phyloP scores from a whole-genome alignment of 2,329 filamentous ascomycete genomes.

The Madurella fahalii region DNA sequence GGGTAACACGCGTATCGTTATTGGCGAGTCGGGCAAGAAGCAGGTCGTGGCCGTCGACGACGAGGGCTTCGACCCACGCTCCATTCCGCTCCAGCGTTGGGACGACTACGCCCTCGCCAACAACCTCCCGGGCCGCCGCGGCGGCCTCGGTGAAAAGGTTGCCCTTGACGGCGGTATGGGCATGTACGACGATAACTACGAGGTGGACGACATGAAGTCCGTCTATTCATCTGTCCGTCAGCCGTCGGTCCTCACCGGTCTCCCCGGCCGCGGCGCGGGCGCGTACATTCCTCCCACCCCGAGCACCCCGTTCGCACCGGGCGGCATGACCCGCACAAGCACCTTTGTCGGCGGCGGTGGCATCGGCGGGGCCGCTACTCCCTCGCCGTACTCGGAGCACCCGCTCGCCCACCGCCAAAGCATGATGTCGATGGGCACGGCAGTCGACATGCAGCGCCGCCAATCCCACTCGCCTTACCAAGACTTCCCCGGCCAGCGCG shows the following conservation, averaged over 20 bases:
- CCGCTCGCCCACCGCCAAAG: constrained; percentile 63
- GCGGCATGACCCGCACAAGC: constrained; percentile 38
- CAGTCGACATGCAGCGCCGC: constrained; percentile 45
- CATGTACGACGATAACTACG: constrained; percentile 73
- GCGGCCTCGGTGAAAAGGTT: constrained; percentile 58
- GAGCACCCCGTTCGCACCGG: constrained; percentile 58
- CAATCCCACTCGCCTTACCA: constrained; percentile 57
- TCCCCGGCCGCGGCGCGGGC: constrained; percentile 62
- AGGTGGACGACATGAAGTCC: constrained; percentile 98
- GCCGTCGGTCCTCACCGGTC: constrained; percentile 83
- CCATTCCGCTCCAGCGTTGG: constrained; percentile 92
- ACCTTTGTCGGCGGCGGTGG: constrained; percentile 37
- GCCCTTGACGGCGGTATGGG: constrained; percentile 63
- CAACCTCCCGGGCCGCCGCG: constrained; percentile 85
- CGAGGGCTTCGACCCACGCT: constrained; percentile 84
- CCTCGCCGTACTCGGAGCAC: constrained; percentile 44
- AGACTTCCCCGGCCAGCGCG: constrained; percentile 47
- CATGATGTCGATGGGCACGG: constrained; percentile 61
- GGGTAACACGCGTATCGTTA: constrained; percentile 97
- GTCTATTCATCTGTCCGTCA: constrained; percentile 88
- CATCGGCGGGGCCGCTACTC: background rate
- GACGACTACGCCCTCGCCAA: constrained; percentile 89
- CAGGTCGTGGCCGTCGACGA: constrained; percentile 83
- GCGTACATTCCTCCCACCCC: constrained; percentile 82
- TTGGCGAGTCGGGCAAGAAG: constrained; percentile 88